Evolutionary conservation across 768 basidiomycete species (phyloP).

Genomic region (Cystobasidium onofrii): DNA sequence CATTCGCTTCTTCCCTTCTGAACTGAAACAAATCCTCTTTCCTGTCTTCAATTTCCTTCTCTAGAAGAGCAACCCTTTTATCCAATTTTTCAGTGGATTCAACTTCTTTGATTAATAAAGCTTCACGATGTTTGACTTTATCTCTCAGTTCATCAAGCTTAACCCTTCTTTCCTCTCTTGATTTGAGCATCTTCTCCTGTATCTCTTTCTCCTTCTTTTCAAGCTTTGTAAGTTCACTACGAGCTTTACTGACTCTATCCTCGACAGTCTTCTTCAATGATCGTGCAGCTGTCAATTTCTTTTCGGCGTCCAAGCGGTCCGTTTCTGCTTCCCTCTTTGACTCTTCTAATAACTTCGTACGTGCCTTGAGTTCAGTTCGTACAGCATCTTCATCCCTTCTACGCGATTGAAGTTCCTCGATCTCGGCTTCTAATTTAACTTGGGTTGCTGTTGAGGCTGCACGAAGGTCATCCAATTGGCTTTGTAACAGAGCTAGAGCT

Average conservation of each 20-base stretch:
- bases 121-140: constrained; percentile 55
- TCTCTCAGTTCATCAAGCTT: constrained; percentile 57
- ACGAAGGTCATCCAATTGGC: constrained; percentile 61
- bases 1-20: constrained; percentile 35
- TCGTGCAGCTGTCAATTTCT: constrained; percentile 66
- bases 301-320: constrained; percentile 74
- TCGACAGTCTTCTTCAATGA: constrained; percentile 42
- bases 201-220: constrained; percentile 40
- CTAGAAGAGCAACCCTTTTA: constrained; percentile 3
- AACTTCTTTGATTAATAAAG: constrained; percentile 52
- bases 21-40: constrained; percentile 34
- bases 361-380: constrained; percentile 68
- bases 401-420: constrained; percentile 62
- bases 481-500: constrained; percentile 55
- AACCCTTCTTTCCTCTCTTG: constrained; percentile 50
- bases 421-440: constrained; percentile 60
- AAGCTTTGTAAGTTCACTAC: constrained; percentile 49
- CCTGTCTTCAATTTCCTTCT: constrained; percentile 38
- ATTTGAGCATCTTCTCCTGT: constrained; percentile 40
- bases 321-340: constrained; percentile 72
- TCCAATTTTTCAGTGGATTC: constrained; percentile 51
- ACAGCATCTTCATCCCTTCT: constrained; percentile 76
- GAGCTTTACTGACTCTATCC: constrained; percentile 42
- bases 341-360: constrained; percentile 79
- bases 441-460: constrained; percentile 56